Evolutionary conservation across 2,329 filamentous ascomycete genomes (phyloP).

Genomic region (Venturia nashicola): DNA sequence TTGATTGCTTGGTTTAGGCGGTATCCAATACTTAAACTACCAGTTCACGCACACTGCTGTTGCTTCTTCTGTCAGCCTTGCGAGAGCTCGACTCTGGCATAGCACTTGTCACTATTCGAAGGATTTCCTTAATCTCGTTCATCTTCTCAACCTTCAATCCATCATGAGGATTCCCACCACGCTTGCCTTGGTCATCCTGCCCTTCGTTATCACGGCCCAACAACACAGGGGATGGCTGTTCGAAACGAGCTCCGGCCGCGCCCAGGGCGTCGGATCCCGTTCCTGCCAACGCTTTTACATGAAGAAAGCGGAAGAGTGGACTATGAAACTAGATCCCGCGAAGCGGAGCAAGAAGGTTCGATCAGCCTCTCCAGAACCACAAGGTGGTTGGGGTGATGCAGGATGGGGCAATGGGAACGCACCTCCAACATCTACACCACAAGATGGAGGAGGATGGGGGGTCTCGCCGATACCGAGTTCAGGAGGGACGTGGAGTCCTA

Average conservation of each 20-base stretch:
- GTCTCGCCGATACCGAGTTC: not conserved
- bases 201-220: not conserved
- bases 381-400: not conserved
- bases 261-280: not conserved
- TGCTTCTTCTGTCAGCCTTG: no score
- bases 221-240: not conserved
- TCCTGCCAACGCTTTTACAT: not conserved
- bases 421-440: not conserved
- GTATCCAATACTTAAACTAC: not conserved
- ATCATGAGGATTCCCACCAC: not conserved
- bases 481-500: not conserved
- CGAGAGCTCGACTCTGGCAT: no score
- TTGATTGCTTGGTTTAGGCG: not conserved
- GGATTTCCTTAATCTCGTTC: no score
- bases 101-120: no score
- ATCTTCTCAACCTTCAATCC: no score
- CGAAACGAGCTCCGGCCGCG: not conserved
- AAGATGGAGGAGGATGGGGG: not conserved
- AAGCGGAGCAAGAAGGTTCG: not conserved
- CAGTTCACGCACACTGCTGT: not conserved
- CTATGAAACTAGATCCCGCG: not conserved
- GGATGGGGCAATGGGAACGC: not conserved
- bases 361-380: not conserved
- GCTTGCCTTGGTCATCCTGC: not conserved
- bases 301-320: not conserved